phyloP scores from a whole-genome alignment of 352 stramenopile genomes.

The Phytophthora palmivora region DNA sequence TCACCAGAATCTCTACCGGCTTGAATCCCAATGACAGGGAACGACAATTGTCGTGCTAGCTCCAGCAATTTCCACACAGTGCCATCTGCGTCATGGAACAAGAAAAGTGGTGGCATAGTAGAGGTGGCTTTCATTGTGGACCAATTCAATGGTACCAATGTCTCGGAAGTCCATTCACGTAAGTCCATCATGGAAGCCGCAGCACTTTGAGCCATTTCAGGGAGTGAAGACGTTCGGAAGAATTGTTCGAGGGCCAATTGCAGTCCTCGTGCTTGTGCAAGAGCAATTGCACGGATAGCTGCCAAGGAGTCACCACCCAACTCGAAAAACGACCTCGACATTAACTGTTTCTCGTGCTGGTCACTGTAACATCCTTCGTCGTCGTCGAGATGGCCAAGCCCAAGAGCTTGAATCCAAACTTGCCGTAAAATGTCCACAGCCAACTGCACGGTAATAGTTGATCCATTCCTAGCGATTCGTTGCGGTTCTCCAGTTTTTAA shows the following conservation, averaged over 20 bases:
- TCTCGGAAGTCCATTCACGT: slow-evolving; percentile 14
- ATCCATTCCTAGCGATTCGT: neutral
- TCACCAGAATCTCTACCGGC: slow-evolving; percentile 10
- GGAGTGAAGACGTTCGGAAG: slow-evolving; percentile 46
- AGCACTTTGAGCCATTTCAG: slow-evolving; percentile 46
- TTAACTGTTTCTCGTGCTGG: slow-evolving; percentile 1
- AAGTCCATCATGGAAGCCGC: slow-evolving; percentile 23
- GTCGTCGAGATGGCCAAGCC: slow-evolving; percentile 28
- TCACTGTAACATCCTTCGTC: slow-evolving; percentile 34
- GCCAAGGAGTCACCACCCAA: slow-evolving; percentile 71
- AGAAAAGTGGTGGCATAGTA: slow-evolving; percentile 37
- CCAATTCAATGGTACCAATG: slow-evolving; percentile 53
- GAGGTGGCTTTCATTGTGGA: neutral
- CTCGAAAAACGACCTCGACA: slow-evolving; percentile 65
- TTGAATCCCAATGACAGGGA: slow-evolving; percentile 49
- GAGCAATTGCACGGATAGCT: slow-evolving; percentile 67
- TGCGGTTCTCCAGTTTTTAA: neutral
- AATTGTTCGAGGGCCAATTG: slow-evolving; percentile 53
- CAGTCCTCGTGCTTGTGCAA: slow-evolving; percentile 58
- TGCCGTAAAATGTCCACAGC: slow-evolving; percentile 51
- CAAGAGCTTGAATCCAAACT: slow-evolving; percentile 59
- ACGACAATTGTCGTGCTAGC: slow-evolving; percentile 45
- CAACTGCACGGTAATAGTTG: slow-evolving; percentile 34
- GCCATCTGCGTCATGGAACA: slow-evolving; percentile 62
- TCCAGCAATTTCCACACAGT: slow-evolving; percentile 71